These are phyloP conservation scores for Alternaria gansuensis DNA, from an alignment of 2,329 filamentous ascomycete species.

Conservation along the genomic window DNA sequence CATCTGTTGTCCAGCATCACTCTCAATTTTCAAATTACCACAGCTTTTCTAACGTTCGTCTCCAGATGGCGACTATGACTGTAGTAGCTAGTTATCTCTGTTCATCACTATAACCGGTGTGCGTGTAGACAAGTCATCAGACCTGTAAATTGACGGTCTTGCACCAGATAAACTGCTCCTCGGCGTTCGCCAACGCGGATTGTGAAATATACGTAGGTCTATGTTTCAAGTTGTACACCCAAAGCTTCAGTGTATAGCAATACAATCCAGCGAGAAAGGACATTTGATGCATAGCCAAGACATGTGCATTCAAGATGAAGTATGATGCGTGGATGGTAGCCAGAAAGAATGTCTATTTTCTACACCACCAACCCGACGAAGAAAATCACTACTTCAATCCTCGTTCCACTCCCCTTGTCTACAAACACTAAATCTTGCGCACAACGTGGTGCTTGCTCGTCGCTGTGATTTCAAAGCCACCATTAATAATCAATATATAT, in stretches of 20 bases:
- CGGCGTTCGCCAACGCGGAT: background rate
- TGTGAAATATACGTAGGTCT: background rate
- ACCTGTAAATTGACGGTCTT: background rate
- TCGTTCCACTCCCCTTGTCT: background rate
- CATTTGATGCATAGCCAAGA: background rate
- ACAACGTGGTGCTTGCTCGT: background rate
- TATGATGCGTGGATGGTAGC: too few species aligned
- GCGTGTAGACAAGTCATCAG: background rate
- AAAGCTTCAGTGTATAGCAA: background rate
- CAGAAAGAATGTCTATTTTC: too few species aligned
- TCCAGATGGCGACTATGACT: background rate
- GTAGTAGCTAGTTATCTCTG: background rate
- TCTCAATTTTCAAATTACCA: background rate
- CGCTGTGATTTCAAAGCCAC: constrained; percentile 1
- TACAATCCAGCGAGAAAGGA: background rate
- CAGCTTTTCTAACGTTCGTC: background rate
- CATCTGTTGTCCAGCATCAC: background rate
- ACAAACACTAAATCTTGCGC: background rate
- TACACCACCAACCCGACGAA: too few species aligned
- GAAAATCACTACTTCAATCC: too few species aligned
- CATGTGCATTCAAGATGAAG: background rate
- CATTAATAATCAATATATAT: background rate
- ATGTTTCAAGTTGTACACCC: too few species aligned
- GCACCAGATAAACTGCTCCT: background rate
- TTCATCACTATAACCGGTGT: background rate